Evolutionary conservation across 768 basidiomycete genomes (phyloP).

Genomic region (Russula sp.): DNA sequence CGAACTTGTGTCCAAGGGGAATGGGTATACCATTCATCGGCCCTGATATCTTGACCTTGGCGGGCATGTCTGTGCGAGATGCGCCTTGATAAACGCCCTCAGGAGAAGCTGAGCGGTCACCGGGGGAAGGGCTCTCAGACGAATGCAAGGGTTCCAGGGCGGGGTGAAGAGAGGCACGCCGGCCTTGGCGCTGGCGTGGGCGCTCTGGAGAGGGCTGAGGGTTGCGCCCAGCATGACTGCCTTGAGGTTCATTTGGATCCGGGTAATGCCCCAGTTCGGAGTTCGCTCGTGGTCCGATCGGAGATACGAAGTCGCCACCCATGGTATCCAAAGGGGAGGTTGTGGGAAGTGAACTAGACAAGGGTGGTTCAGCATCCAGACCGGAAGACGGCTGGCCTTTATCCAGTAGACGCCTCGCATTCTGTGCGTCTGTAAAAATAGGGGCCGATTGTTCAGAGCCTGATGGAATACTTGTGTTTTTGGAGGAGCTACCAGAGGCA

Average conservation of each 20-base stretch:
- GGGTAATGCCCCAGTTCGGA: slow-evolving; percentile 81
- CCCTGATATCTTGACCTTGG: slow-evolving; percentile 82
- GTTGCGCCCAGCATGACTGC: slow-evolving; percentile 28
- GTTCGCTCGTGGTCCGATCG: slow-evolving; percentile 53
- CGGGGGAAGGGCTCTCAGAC: slow-evolving; percentile 38
- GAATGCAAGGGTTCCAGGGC: slow-evolving; percentile 44
- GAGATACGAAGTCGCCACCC: slow-evolving; percentile 21
- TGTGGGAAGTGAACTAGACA: slow-evolving; percentile 56
- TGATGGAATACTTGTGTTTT: slow-evolving; percentile 45
- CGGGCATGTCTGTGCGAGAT: slow-evolving; percentile 42
- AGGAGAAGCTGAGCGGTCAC: slow-evolving; percentile 33
- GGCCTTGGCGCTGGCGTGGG: slow-evolving; percentile 47
- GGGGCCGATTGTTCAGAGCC: slow-evolving; percentile 36
- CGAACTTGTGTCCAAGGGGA: slow-evolving; percentile 88
- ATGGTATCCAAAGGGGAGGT: slow-evolving; percentile 39
- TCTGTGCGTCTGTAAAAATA: slow-evolving; percentile 35
- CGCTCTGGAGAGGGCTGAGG: slow-evolving; percentile 51
- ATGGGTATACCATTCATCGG: slow-evolving; percentile 82
- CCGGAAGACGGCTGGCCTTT: slow-evolving; percentile 39
- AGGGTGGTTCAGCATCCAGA: slow-evolving; percentile 49
- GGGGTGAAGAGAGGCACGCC: slow-evolving; percentile 63
- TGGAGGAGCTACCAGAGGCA: slow-evolving; percentile 29
- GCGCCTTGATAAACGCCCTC: slow-evolving; percentile 46
- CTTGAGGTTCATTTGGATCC: slow-evolving; percentile 47
- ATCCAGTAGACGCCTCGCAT: slow-evolving; percentile 39